phyloP scores from a whole-genome alignment of 2,329 filamentous ascomycete genomes.

The Fusarium virguliforme region DNA sequence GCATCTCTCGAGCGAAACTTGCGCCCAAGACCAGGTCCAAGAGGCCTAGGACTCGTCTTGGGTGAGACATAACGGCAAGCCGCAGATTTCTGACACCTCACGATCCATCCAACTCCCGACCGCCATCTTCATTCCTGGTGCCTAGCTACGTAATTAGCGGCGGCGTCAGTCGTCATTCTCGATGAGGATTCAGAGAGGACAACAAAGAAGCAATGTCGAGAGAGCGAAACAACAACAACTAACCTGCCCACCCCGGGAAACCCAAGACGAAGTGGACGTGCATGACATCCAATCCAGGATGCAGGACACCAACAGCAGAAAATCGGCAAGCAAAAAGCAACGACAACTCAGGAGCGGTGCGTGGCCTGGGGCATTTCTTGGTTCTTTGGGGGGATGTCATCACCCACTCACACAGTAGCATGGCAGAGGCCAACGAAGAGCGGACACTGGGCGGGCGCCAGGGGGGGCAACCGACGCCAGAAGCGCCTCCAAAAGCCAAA shows the following conservation, averaged over 20 bases:
- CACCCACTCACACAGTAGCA: conserved; percentile 20
- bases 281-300: conserved; percentile 42
- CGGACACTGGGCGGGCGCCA: conserved; percentile 40
- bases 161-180: conserved; percentile 36
- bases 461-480: conserved; percentile 33
- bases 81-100: conserved; percentile 38
- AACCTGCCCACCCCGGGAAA: conserved; percentile 10
- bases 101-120: conserved; percentile 22
- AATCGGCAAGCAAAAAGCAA: conserved; percentile 34
- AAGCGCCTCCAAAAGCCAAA: conserved; percentile 31
- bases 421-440: conserved; percentile 24
- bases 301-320: conserved; percentile 31
- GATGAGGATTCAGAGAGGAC: conserved; percentile 11
- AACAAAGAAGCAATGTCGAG: conserved; percentile 36
- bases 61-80: conserved; percentile 33
- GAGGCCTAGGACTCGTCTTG: conserved; percentile 26
- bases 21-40: background rate
- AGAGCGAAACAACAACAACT: background rate
- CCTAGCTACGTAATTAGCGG: conserved; percentile 42
- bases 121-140: conserved; percentile 25
- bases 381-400: conserved; percentile 37
- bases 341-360: conserved; percentile 14
- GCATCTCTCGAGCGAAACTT: conserved; percentile 8
- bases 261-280: conserved; percentile 18
- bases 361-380: conserved; percentile 21